Conservation (phyloP, 2,329 filamentous ascomycete genomes). For the Tolypocladium pustulatum region DNA sequence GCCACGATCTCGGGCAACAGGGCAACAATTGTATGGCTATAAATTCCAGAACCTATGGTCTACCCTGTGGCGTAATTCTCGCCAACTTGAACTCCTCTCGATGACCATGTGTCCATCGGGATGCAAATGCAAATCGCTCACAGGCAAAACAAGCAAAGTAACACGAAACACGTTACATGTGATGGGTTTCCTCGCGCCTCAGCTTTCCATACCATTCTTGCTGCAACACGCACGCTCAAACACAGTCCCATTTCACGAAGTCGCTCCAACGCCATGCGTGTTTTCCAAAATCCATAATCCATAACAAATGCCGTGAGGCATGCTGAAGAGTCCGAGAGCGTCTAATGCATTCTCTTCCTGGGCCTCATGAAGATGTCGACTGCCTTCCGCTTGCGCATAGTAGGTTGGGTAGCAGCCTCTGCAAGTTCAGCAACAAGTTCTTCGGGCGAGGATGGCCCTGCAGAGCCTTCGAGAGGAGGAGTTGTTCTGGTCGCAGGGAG, state of each 20-base stretch:
- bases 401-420: background rate
- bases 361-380: constrained; percentile 41
- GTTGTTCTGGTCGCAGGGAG: background rate
- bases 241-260: background rate
- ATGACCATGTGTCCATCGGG: background rate
- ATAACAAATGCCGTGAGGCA: background rate
- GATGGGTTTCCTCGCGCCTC: background rate
- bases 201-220: background rate
- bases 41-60: background rate
- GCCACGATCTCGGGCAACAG: background rate
- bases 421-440: background rate
- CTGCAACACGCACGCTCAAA: background rate
- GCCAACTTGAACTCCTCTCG: background rate
- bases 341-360: constrained; percentile 23
- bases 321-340: background rate
- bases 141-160: background rate
- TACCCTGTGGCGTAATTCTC: background rate
- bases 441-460: background rate
- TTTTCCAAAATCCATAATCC: background rate
- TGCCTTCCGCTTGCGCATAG: constrained; percentile 30
- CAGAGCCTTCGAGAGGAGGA: background rate
- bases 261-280: background rate
- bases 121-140: background rate
- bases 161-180: background rate
- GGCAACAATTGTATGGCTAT: background rate